Base-by-base conservation (phyloP, 805 yeast species). In the Saccharomycodes ludwigii region DNA sequence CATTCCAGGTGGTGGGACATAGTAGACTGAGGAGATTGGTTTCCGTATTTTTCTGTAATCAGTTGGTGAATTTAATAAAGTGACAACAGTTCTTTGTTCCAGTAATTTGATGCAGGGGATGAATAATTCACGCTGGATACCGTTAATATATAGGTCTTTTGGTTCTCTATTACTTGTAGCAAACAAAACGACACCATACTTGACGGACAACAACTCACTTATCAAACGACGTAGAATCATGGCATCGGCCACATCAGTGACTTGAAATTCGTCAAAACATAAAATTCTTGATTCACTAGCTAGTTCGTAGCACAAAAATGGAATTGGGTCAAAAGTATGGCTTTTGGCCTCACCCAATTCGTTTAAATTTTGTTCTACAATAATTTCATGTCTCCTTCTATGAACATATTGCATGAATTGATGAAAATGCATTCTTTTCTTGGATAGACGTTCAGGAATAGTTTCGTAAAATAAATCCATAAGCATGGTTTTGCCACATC, bases 171-270 rank as follows among this genome's bases (percentile, higher is more conserved):
- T 91, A 6, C 95, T 84, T 2, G 98, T 91, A 18, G 95, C 86
- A 61, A 91, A 86, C 7, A 91, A 58, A 2, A 86, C 75, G 15
- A 86, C 76, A 1, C 97, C 97, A 47, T 79, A 78, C 32, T 76
- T 71, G 1, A 76, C 71, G 28, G 78, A 69, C 35, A 86, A 57
- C n/a, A 82, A 63, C 23, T 73, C 55, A 45, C 73, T 70, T 24
- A 83, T 48, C 24, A 86, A 59, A 31, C 95, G 65, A 40, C 98
- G 71, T 26, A 91, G 63, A 21, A 91, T 65, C 97, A 91, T 91
- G 2, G 98, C 98, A 56, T 91, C 98, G 0, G 97, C 98, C 19
- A 91, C 96, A 54, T 91, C 98, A 1, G 95, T 84, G 26, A 91
- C 98, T 57, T 91, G 97, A 50, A 91, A 88, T 58, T 91, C 98